Evolutionary conservation across 805 yeast species (phyloP), one percentile per base, ranked within the genome.

Genomic region (Yarrowia porcina): DNA sequence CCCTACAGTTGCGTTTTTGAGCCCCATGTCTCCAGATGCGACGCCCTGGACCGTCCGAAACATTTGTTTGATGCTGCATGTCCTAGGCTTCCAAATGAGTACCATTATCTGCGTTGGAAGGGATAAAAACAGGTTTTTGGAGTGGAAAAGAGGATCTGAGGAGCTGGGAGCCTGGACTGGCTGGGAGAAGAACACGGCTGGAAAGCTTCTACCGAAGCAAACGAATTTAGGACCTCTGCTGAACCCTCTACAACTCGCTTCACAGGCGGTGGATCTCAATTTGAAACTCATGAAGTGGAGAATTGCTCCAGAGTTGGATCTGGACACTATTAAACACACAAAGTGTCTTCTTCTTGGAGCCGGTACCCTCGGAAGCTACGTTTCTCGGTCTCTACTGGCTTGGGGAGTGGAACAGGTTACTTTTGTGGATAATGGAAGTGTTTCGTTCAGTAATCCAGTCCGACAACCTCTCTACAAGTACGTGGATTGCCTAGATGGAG

Each of bases 211-310:
- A 0, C 97, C 98, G 0, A 90, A 90, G 69, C 67, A 87, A 20
- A 91, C 96, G 0, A 94, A 96, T 72, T 73, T 94, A 62, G 91
- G 94, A 0, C 75, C 90, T 0, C 76, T 94, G 45, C 83, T 93
- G 36, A 86, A 93, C 71, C 99, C 99, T 0, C 66, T 79, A 12
- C 86, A 88, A 66, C 77, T 94, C 21, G 93, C 97, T 0, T 89
- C 87, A 65, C 98, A 96, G 73, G 93, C 97, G 0, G 92, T 91
- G 6, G 97, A 92, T 72, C 79, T 94, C 63, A 94, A 94, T 71
- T 77, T 94, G 64, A 89, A 90, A 75, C 77, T 94, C 47, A 94
- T 94, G 99, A 90, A 91, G 71, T 94, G 99, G 99, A 80, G 99
- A 67, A 83, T 94, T 17, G 90, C 89, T 0, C 98, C 99, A 0